These are phyloP conservation scores for Aureobasidium pullulans DNA, from an alignment of 2,329 filamentous ascomycete species.

Conservation along the genomic window DNA sequence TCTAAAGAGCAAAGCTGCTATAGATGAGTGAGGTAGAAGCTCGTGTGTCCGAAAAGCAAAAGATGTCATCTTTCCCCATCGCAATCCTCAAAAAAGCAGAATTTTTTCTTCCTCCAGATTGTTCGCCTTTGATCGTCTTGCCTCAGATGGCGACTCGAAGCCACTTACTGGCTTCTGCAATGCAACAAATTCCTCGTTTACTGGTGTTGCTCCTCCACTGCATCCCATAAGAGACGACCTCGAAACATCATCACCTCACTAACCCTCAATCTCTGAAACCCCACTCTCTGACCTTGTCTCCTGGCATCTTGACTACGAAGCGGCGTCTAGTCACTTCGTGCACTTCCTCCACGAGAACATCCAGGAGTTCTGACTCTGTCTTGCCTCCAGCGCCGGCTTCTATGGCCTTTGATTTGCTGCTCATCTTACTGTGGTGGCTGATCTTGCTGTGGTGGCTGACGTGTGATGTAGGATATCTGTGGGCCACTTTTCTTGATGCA, in stretches of 20 bases:
- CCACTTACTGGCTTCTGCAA: no score
- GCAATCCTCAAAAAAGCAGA: no score
- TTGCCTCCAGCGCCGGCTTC: neutral
- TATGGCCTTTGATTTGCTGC: neutral
- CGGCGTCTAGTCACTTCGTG: neutral
- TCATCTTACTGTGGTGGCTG: neutral
- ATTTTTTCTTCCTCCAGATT: no score
- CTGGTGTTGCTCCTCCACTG: no score
- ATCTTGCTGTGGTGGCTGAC: neutral
- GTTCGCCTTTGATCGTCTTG: no score
- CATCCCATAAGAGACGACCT: no score
- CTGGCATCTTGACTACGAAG: constrained; percentile 1
- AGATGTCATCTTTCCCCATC: no score
- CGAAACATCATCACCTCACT: neutral
- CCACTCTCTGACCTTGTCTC: neutral
- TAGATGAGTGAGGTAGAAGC: no score
- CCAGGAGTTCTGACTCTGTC: neutral
- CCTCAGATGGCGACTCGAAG: no score
- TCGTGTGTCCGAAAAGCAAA: no score
- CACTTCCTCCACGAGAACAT: neutral
- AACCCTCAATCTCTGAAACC: neutral
- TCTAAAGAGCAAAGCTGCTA: no score
- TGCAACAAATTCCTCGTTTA: no score
- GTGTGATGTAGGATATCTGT: neutral
- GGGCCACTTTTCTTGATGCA: neutral